Base-by-base conservation (phyloP, 345 rosid genomes). In the Boechera stricta region DNA sequence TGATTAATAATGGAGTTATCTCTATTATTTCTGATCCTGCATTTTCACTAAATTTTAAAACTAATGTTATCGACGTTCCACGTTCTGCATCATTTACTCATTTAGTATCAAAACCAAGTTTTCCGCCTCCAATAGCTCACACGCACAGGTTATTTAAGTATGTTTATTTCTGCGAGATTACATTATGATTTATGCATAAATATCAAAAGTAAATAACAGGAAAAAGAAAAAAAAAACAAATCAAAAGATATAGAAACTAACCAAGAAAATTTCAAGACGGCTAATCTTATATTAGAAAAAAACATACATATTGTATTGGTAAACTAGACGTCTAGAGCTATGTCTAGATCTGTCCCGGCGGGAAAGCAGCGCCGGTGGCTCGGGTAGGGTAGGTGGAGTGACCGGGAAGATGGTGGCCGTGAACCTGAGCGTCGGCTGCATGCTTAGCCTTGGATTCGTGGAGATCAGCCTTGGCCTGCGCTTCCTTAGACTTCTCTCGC, bases 371-470 rank as follows among this genome's bases (percentile, higher is more conserved):
- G 6, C 81, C 80, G 16, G 32, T 61, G 64, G 80, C 21, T 64
- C 59, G 64, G 31, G 1, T 29, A 68, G 79, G 82, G 55, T 78
- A 78, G 3, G 70, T 36, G 26, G 77, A 41, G 54, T 78, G 82
- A 16, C 82, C 82, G 3, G 82, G 82, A 73, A 76, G 77, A 18
- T 77, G 79, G 48, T 80, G 86, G 60, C 60, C 57, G 36, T 79
- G 78, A 76, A 71, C 66, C 51, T 75, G 84, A 54, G 74, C 74
- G 4, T 79, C 74, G 2, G 69, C 88, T 0, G 84, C 89, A 41
- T 89, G 96, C 35, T 69, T 79, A 3, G 88, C 93, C 72, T 87
- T 91, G 68, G 86, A 89, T 48, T 87, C 75, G 80, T 91, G 94
- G 77, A 91, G 74, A 45, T 89, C 83, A 85, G 86, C 88, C 73